Percentiles rank a stretch among this genome's conserved stretches.
These are phyloP conservation scores for Ensete ventricosum DNA, from an alignment of 176 grass and related monocot species.

Conservation along the genomic window DNA sequence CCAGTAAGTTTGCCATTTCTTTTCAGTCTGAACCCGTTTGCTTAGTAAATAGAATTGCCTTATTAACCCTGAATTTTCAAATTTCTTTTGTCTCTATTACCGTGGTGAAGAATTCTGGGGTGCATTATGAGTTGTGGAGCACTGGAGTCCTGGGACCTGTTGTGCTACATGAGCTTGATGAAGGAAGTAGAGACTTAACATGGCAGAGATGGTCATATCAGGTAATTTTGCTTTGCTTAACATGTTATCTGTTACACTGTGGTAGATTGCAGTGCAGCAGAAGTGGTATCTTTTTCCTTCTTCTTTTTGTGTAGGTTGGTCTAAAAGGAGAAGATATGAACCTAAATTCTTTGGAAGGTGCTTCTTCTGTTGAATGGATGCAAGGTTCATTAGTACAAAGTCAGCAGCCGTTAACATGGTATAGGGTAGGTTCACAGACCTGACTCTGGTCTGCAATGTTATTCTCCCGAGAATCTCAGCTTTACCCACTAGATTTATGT, in stretches of 20 bases:
- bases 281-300: not conserved
- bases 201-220: constrained; percentile 97
- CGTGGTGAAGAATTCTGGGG: constrained; percentile 56
- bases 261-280: not conserved
- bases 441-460: not conserved
- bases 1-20: constrained; percentile 40
- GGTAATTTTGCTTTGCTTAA: constrained; percentile 15
- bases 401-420: constrained; percentile 77
- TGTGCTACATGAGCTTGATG: constrained; percentile 64
- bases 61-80: not conserved
- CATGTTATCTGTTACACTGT: constrained; percentile 5
- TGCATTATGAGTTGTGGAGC: constrained; percentile 91
- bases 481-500: constrained; percentile 1
- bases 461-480: constrained; percentile 5
- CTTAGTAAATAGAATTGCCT: not conserved
- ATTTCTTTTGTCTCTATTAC: constrained; percentile 2
- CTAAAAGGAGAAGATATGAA: constrained; percentile 97
- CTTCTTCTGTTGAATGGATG: constrained; percentile 92
- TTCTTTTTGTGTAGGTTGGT: constrained; percentile 45
- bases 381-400: constrained; percentile 58
- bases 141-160: constrained; percentile 86
- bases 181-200: constrained; percentile 74
- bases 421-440: constrained; percentile 48
- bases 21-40: not conserved
- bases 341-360: constrained; percentile 72